Percentiles rank a stretch among this genome's conserved stretches.
Evolutionary conservation across 1,284 basidiomycete species (phyloP).

Genomic region (Meira miltonrushii): DNA sequence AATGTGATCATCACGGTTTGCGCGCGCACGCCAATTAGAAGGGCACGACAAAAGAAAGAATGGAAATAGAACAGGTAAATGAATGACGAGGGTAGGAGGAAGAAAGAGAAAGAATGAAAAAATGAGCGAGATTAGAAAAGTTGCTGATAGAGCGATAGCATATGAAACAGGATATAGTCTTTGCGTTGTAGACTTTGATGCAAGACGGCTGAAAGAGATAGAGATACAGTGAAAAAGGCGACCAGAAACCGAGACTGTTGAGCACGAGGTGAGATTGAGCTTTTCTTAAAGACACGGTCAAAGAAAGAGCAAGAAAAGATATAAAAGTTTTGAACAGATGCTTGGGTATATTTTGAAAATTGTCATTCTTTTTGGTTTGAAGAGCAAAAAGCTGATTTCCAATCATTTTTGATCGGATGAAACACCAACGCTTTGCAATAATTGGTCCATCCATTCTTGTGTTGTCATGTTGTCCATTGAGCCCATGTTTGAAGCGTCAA

Average conservation of each 20-base stretch:
- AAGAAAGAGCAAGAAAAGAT: not conserved
- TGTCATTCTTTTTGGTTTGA: not conserved
- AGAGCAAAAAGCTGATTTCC: not conserved
- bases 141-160: not conserved
- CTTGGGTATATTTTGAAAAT: not conserved
- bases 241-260: not conserved
- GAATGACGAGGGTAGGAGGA: not conserved
- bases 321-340: not conserved
- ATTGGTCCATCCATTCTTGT: slow-evolving; percentile 11
- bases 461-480: not conserved
- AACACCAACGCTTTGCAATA: slow-evolving; percentile 8
- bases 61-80: no score
- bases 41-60: not conserved
- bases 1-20: no score
- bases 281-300: slow-evolving; percentile 1
- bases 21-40: no score
- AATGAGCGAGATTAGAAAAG: not conserved
- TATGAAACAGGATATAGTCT: not conserved
- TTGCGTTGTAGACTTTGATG: not conserved
- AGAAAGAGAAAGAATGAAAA: not conserved
- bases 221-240: no score
- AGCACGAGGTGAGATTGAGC: not conserved
- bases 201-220: not conserved
- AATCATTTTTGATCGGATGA: not conserved
- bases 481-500: not conserved